These are phyloP conservation scores for Thermothelomyces thermophilus DNA, from an alignment of 2,329 filamentous ascomycete species.

Conservation along the genomic window DNA sequence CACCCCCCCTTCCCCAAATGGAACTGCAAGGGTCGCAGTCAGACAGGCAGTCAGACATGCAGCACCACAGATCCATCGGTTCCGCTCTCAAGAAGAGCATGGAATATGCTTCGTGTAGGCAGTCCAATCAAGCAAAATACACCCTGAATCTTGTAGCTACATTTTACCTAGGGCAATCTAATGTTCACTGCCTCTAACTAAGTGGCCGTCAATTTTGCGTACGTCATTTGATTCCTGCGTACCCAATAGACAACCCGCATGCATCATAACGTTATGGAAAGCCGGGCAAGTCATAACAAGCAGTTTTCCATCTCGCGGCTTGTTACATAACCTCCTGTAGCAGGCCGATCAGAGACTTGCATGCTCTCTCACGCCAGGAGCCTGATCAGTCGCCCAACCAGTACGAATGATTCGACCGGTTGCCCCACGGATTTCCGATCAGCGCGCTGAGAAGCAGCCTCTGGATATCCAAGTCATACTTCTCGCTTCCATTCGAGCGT, in stretches of 20 bases:
- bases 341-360: slow-evolving; percentile 12
- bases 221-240: not conserved
- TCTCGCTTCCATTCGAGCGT: not conserved
- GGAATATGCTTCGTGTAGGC: not conserved
- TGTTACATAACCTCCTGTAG: not conserved
- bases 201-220: too few species aligned
- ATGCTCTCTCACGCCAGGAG: slow-evolving; percentile 3
- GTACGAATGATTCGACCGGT: slow-evolving; percentile 14
- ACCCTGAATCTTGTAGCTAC: too few species aligned
- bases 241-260: not conserved
- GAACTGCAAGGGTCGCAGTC: slow-evolving; percentile 11
- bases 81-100: not conserved
- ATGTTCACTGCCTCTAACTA: too few species aligned
- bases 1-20: not conserved
- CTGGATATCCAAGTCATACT: slow-evolving; percentile 9
- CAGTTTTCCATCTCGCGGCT: not conserved
- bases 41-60: slow-evolving; percentile 16
- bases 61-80: slow-evolving; percentile 8
- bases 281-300: too few species aligned
- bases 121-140: not conserved
- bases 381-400: slow-evolving; percentile 7
- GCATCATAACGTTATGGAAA: not conserved
- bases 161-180: too few species aligned
- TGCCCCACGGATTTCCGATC: slow-evolving; percentile 12
- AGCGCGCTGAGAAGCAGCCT: slow-evolving; percentile 14